These are phyloP conservation scores for Pythium scleroteichum DNA, from an alignment of 352 stramenopile species.

Conservation along the genomic window DNA sequence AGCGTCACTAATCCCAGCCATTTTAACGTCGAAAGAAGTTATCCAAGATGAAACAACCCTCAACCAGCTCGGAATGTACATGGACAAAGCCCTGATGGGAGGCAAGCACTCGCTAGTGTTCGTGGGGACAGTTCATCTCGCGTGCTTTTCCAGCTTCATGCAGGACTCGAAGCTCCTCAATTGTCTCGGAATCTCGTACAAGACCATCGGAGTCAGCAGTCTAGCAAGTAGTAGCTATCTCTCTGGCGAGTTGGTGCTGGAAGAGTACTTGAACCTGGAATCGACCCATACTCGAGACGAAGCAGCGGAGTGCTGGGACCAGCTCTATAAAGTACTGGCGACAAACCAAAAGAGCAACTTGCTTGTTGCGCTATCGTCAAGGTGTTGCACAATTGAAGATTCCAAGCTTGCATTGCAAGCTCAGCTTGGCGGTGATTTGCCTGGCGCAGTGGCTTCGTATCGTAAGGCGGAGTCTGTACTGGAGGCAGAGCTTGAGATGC, in stretches of 20 bases:
- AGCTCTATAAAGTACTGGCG: slow-evolving; percentile 73
- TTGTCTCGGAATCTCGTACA: slow-evolving; percentile 38
- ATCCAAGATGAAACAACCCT: background rate
- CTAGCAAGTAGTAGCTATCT: slow-evolving; percentile 60
- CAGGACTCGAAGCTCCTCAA: slow-evolving; percentile 34
- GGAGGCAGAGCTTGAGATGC: slow-evolving; percentile 38
- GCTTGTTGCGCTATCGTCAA: slow-evolving; percentile 53
- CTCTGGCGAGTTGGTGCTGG: slow-evolving; percentile 60
- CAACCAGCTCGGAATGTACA: slow-evolving; percentile 4
- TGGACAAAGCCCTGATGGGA: slow-evolving; percentile 17
- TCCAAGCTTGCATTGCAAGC: slow-evolving; percentile 62
- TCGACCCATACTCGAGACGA: slow-evolving; percentile 22
- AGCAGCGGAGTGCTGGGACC: slow-evolving; percentile 51
- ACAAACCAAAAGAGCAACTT: slow-evolving; percentile 69
- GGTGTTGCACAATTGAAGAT: slow-evolving; percentile 53
- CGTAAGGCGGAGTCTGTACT: slow-evolving; percentile 63
- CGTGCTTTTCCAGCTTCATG: slow-evolving; percentile 48
- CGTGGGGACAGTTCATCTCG: slow-evolving; percentile 34
- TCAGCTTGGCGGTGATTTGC: slow-evolving; percentile 66
- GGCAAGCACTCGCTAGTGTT: slow-evolving; percentile 24
- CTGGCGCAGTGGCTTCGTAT: slow-evolving; percentile 70
- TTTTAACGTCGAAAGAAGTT: slow-evolving; percentile 16
- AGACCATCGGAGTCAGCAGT: slow-evolving; percentile 49
- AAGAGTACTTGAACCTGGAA: slow-evolving; percentile 56
- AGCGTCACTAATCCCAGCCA: slow-evolving; percentile 30